Evolutionary conservation across 768 basidiomycete genomes (phyloP), one percentile per base, ranked within the genome.

Genomic region (Pleurotus giganteus): DNA sequence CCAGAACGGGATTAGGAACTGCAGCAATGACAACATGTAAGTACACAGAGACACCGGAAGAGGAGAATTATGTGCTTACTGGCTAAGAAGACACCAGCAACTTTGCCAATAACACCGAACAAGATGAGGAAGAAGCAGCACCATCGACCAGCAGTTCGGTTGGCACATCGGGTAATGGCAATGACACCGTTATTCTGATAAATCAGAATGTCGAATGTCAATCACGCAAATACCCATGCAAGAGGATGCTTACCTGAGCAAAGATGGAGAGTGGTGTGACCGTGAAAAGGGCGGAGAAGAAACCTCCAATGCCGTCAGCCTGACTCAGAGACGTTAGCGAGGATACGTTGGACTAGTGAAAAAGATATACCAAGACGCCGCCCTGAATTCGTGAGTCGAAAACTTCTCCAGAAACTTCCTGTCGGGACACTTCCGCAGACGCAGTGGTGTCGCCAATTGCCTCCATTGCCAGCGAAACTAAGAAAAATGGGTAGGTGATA

Each of bases 321-420:
- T 83, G 54, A 36, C 69, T 70, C 57, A 81, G 66, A 29, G 41
- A 84, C 65, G 51, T 19, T 75, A 78, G 57, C 79, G 76, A 43
- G 15, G 78, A 70, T 1, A 69, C 67, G 60, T 21, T 32, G 2
- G n/a, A 15, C 6, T 7, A 32, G 21, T 28, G 5, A 44, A 39
- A 54, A 49, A 7, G 4, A 65, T 75, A 8, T 58, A 85, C 84
- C 61, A 92, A 73, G 29, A 94, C 75, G 19, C 91, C 92, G 8
- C 91, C 90, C 69, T 92, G 91, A 29, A 94, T 87, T 11, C 91
- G 79, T 0, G 82, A 80, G 66, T 94, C 91, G 66, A 93, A 94
- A 49, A 88, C 82, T 7, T 76, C 75, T 0, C 91, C 92, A 21
- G 82, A 78, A 26, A 94, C 88, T 7, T 76, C 69, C n/a, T 89